Base-by-base conservation (phyloP, 805 yeast genomes). In the Tetrapisispora fleetii region DNA sequence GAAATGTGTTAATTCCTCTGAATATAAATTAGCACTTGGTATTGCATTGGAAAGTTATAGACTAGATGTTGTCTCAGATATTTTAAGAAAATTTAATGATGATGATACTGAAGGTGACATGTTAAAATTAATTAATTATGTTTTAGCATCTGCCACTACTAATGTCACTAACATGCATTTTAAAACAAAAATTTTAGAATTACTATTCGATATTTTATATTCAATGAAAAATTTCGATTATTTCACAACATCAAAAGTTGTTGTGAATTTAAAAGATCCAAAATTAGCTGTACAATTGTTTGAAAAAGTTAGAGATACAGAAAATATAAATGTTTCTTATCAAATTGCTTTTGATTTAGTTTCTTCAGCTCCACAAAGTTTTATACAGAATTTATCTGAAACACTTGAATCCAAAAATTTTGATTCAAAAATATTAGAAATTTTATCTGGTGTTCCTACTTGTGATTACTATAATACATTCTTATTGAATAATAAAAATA, bases 311-410 rank as follows among this genome's bases (percentile, higher is more conserved):
- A 57, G 60, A 4, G 53, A 63, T 2, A 65, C 61, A 13, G 67
- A 71, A n/a, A 67, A 74, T 45, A 77, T 74, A 43, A 72, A 80
- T 53, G 73, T 85, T 51, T 95, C 95, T 2, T 86, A 80, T 67
- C 99, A 93, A 72, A 86, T 91, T 47, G 97, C 97, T 1, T 93
- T 93, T 65, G 99, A 93, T 65, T 76, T 93, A 51, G 97, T 90
- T 7, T 81, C 81, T 48, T 81, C 95, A 16, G 96, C 96, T 0
- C 79, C 96, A 8, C 98, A 91, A 70, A 95, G 87, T 62, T 74
- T 93, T 55, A 74, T 90, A 50, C 83, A 80, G 48, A 74, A 71
- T 42, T 73, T 82, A 7, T 67, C 75, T 24, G 70, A 74, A 38
- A 71, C 73, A 9, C 62, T 73, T 40, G 65, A 60, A 16, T 60